Percentiles rank a stretch among this genome's conserved stretches.
phyloP scores from a whole-genome alignment of 257 asterid species.

The Penstemon barbatus region DNA sequence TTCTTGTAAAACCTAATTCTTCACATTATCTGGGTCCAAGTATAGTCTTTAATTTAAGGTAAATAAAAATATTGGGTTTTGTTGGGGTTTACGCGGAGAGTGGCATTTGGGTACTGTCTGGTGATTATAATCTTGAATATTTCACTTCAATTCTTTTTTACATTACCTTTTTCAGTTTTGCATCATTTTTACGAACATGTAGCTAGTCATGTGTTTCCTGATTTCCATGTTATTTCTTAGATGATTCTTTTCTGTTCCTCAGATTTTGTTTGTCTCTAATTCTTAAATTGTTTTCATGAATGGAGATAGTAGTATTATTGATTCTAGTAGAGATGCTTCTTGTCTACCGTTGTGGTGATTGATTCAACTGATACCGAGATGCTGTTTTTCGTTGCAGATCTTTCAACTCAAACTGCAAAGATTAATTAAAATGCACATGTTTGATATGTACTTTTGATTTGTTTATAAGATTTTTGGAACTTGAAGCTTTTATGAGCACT shows the following conservation, averaged over 20 bases:
- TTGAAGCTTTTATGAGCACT: conserved; percentile 35
- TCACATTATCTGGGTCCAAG: conserved; percentile 1
- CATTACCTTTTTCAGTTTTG: conserved; percentile 21
- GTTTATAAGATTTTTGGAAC: conserved; percentile 36
- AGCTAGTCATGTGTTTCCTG: conserved; percentile 23
- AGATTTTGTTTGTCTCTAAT: conserved; percentile 37
- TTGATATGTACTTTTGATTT: conserved; percentile 29
- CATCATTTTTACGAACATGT: conserved; percentile 26
- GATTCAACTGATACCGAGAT: conserved; percentile 47
- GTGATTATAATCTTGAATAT: conserved; percentile 13
- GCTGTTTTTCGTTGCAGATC: conserved; percentile 57
- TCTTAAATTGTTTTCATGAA: conserved; percentile 13
- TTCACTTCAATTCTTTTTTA: conserved; percentile 13
- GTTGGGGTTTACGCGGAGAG: conserved; percentile 44
- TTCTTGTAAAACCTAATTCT: not conserved
- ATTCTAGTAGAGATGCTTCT: conserved; percentile 44
- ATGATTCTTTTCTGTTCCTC: conserved; percentile 38
- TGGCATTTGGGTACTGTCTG: conserved; percentile 44
- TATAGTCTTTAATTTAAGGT: not conserved
- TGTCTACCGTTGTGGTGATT: conserved; percentile 47
- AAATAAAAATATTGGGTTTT: conserved; percentile 34
- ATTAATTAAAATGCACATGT: conserved; percentile 29
- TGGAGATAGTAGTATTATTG: conserved; percentile 13
- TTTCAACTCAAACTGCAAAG: conserved; percentile 24
- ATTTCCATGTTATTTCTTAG: conserved; percentile 21